Evolutionary conservation across 306 rosid species (phyloP), one percentile per base, ranked within the genome.

Genomic region (Adenanthera pavonina): DNA sequence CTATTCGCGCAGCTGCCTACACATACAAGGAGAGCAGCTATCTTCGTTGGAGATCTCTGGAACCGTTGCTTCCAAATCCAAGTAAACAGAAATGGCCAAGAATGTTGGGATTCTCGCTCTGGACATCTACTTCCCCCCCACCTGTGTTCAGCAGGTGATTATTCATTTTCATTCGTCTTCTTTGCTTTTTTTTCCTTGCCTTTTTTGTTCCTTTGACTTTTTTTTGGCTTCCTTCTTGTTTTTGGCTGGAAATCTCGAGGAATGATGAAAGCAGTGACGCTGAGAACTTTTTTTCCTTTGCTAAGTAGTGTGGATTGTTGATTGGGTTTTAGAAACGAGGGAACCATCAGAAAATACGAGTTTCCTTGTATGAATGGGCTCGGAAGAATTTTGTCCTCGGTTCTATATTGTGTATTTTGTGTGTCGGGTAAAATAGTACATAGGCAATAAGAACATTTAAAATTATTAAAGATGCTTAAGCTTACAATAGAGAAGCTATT

Each of bases 61-160:
- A 74, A 59, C 47, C 25, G 52, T 41, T 38, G 17, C 19, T 61
- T 59, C 38, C 25, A 60, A 69, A 57, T 74, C 35, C 11, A 41
- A 49, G 43, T 1, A 2, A 46, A 3, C 71, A 44, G 44, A 84
- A 85, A 95, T 95, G 99, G 96, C 91, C 33, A 88, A 91, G 80
- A 90, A 92, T 78, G 99, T 92, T 15, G 99, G 99, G 35, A 91
- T 96, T 84, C 94, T 96, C 90, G 99, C 98, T 72, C 41, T 91
- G 67, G 98, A 96, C 77, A 92, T 96, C 89, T 93, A 93, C 85
- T 96, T 96, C 88, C 99, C 99, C 79, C 93, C 94, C 15, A 77
- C 89, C 35, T 93, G 87, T 79, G 85, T 93, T 83, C 93, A 89
- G 60, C 99, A 96, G 98, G 99, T 95, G 54, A 82, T 56, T 76